Base-by-base conservation (phyloP, 129 eudicot genomes). In the Sambucus nigra region DNA sequence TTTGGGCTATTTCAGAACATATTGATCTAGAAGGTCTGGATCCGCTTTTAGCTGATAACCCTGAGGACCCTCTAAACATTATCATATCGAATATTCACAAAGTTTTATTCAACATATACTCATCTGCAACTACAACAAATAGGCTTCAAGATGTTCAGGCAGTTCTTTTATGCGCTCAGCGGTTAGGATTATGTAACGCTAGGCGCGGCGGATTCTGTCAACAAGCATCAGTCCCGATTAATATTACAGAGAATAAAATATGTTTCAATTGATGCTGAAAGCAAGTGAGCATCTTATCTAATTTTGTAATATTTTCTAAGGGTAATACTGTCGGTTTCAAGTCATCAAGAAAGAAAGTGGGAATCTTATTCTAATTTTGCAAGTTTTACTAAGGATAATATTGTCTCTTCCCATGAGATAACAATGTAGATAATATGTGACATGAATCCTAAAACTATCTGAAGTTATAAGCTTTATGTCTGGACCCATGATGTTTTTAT, bases 31-130 rank as follows among this genome's bases (percentile, higher is more conserved):
- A 91, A 59, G 98, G 98, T 27, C 63, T 91, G 69, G 98, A 91
- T 67, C 98, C 98, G 25, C 95, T 91, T 67, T 79, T 91, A 65
- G 81, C 95, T 35, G 98, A 91, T 81, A 95, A 85, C 66, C 98
- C 98, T 17, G 95, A 91, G 31, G 98, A 91, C 51, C 81, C 94
- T 5, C 69, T 91, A 45, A 91, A 91, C 66, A 85, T 85, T 29
- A 82, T 85, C 53, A 63, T 85, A 55, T 69, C 98, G 29, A 91
- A 85, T 66, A 82, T 91, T 62, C 98, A 79, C 67, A 91, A 91
- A 68, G 85, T 91, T 61, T 69, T 91, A n/a, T 76, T 79, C 69
- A 91, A 82, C 71, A 55, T 67, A 6, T 95, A 91, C 69, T 61
- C 94, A 35, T 80, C 98, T 31, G 74, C 84, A 19, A 76, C 69